Base-by-base conservation (phyloP, 257 asterid genomes). In the Thymus quinquecostatus region DNA sequence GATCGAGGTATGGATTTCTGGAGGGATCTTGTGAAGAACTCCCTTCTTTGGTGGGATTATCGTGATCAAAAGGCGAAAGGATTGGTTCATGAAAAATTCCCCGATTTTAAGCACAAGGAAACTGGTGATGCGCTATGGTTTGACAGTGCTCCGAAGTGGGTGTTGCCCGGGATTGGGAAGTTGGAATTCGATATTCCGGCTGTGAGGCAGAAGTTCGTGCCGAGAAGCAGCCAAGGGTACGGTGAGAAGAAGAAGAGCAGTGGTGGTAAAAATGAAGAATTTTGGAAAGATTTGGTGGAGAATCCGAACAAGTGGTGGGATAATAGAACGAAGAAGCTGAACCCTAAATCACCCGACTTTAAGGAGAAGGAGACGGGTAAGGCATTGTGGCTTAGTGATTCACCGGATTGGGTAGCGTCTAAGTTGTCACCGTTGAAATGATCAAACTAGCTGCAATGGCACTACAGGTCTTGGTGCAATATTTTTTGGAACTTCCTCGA, bases 51-150 rank as follows among this genome's bases (percentile, higher is more conserved):
- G 98, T 68, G 80, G 84, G 97, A 89, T 78, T 85, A 73, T 82
- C 87, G 95, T 1, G 80, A 71, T 57, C 81, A 78, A 54, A 88
- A 89, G 80, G 62, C 79, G 29, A 74, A 83, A 10, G 91, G 91
- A 41, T 53, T 75, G 81, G 84, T 82, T 44, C 69, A 77, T 69
- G 82, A 72, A 40, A 85, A 78, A 8, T 43, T 58, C 65, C 97
- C 97, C 0, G 97, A 92, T 81, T 92, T 88, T 76, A 88, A 88
- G 84, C 90, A 82, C 69, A 85, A 80, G 75, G 86, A 51, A 59
- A 78, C 64, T 14, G 80, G 77, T 54, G 70, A 75, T 51, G 41
- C 74, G 0, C 77, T 92, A 8, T 89, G 96, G 94, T 14, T 92
- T 3, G 6, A 60, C 54, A 66, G 8, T 3, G 89, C 91, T 63